Base-by-base conservation (phyloP, 148 eudicot genomes). In the Chenopodium suecicum region DNA sequence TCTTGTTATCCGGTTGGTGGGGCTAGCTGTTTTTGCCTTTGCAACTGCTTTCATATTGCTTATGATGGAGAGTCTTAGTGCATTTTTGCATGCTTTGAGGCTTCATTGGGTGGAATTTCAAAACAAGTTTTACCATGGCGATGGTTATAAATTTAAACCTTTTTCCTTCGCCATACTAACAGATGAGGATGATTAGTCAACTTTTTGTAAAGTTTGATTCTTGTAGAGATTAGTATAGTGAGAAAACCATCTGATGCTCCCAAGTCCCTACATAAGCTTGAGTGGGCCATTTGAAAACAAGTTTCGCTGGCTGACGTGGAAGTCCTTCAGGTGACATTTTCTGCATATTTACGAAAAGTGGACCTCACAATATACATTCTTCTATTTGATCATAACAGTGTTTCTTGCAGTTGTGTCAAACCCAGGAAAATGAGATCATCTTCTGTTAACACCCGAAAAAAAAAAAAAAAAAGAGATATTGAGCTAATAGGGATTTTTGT, bases 41-140 rank as follows among this genome's bases (percentile, higher is more conserved):
- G 98, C 98, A 31, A 92, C 99, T 48, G 95, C 98, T 60, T 97
- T 97, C 82, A 91, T 97, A 80, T 82, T 97, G 81, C 95, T 94
- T 22, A 91, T 93, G 91, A 97, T 97, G 99, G 99, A 97, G 86
- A 90, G 90, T 71, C 94, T 97, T 11, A 97, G 99, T 80, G 99
- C 99, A 54, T 97, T 97, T 79, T 96, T 97, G 75, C 99, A 97
- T 77, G 98, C 99, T 29, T 88, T 97, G 87, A 91, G 99, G 91
- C 99, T 97, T 67, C 99, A 96, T 78, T 97, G 99, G 99, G 99
- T 97, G 75, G 99, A 97, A 88, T 97, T 81, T 79, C 98, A 94
- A 73, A 90, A 86, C 87, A 97, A 97, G 88, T 97, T 97, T 63
- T 97, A 94, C 85, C 89, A 88, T 62, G 99, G 95, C 23, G 98